Evolutionary conservation across 768 basidiomycete species (phyloP).

Genomic region (Trametes elegans): DNA sequence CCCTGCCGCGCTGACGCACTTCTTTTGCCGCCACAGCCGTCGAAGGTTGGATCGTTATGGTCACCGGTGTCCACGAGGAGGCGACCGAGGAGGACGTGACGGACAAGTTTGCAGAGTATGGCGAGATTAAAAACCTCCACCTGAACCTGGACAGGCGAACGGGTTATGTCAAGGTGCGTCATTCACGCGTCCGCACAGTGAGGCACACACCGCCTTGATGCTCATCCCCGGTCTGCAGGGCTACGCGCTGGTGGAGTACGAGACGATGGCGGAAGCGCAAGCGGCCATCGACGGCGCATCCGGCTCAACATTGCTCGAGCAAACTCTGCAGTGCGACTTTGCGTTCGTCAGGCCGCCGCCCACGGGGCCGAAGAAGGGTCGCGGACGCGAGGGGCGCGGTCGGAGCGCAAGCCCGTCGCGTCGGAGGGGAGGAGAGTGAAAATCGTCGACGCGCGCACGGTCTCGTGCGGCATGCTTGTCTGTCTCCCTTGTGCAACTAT

Average conservation of each 20-base stretch:
- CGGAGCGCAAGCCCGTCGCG: slow-evolving; percentile 81
- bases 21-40: slow-evolving; percentile 59
- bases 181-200: background rate
- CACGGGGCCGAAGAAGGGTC: slow-evolving; percentile 75
- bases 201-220: background rate
- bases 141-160: slow-evolving; percentile 96
- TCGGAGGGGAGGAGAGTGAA: slow-evolving; percentile 34
- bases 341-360: slow-evolving; percentile 88
- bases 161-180: slow-evolving; percentile 92
- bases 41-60: slow-evolving; percentile 98
- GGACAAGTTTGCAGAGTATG: slow-evolving; percentile 95
- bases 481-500: slow-evolving; percentile 11
- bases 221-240: slow-evolving; percentile 53
- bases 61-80: slow-evolving; percentile 96
- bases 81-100: slow-evolving; percentile 96
- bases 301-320: slow-evolving; percentile 81
- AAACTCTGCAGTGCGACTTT: slow-evolving; percentile 86
- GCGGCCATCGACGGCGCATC: slow-evolving; percentile 89
- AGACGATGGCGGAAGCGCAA: slow-evolving; percentile 92
- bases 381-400: slow-evolving; percentile 58
- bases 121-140: slow-evolving; percentile 97
- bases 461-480: background rate
- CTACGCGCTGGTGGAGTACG: slow-evolving; percentile 97
- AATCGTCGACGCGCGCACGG: background rate
- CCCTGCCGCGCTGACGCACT: background rate